Evolutionary conservation across 2,329 filamentous ascomycete genomes (phyloP).

Genomic region (Penicillium glabrum): DNA sequence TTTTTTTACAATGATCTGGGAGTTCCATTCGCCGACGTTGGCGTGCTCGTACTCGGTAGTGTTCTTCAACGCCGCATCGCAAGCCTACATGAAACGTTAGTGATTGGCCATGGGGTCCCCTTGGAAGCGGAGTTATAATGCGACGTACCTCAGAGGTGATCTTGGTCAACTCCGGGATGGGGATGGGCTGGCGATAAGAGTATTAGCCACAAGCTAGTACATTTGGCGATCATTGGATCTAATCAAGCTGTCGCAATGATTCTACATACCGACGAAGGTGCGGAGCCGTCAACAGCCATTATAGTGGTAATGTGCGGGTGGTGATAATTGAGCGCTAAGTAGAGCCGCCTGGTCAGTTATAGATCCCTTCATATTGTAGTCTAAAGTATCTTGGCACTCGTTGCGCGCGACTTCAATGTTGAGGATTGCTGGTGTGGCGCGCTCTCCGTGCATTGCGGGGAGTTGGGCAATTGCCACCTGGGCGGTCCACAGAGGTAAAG

Average conservation of each 20-base stretch:
- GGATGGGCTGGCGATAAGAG: slow-evolving; percentile 61
- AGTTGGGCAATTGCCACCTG: neutral
- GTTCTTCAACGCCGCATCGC: slow-evolving; percentile 71
- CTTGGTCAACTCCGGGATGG: slow-evolving; percentile 75
- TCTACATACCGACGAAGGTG: slow-evolving; percentile 28
- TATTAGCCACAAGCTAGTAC: slow-evolving; percentile 3
- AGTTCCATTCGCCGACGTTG: slow-evolving; percentile 86
- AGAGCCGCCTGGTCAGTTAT: neutral
- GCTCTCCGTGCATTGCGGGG: neutral
- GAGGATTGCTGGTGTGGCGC: neutral
- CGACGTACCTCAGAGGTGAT: slow-evolving; percentile 76
- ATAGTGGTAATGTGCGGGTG: slow-evolving; percentile 6
- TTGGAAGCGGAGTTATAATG: neutral
- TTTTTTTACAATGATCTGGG: slow-evolving; percentile 76
- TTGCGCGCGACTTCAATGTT: neutral
- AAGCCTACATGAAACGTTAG: slow-evolving; percentile 61
- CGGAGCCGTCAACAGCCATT: slow-evolving; percentile 34
- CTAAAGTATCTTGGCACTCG: neutral
- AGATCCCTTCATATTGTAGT: neutral
- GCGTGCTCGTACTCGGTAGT: slow-evolving; percentile 83
- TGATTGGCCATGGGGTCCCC: neutral
- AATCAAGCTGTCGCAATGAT: slow-evolving; percentile 6
- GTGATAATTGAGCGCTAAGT: neutral
- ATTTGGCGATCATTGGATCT: neutral
- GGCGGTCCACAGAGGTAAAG: neutral